These are phyloP conservation scores for Backusella parvicylindrica DNA, from an alignment of 192 early-diverging fungal genomes.

Conservation along the genomic window DNA sequence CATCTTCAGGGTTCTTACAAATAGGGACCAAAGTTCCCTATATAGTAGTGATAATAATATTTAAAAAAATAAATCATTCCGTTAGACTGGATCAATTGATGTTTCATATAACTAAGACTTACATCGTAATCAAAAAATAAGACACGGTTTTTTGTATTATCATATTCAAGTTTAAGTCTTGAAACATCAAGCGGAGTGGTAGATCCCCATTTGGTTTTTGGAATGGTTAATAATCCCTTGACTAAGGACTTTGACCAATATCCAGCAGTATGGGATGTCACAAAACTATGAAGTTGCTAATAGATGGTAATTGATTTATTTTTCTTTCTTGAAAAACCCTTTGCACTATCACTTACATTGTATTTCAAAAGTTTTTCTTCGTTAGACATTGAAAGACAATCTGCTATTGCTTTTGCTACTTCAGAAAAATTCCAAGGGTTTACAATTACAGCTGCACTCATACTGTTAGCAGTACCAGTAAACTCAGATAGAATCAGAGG, in stretches of 20 bases:
- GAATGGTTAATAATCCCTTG: constrained; percentile 55
- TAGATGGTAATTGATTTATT: not conserved
- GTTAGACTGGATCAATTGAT: not conserved
- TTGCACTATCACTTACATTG: constrained; percentile 37
- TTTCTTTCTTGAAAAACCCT: not conserved
- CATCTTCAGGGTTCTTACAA: constrained; percentile 81
- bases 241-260: constrained; percentile 87
- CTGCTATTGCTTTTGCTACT: constrained; percentile 75
- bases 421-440: constrained; percentile 87
- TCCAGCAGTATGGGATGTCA: constrained; percentile 77
- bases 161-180: constrained; percentile 64
- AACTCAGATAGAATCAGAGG: constrained; percentile 95
- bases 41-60: no score
- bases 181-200: constrained; percentile 38
- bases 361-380: constrained; percentile 66
- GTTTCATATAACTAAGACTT: constrained; percentile 12
- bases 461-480: constrained; percentile 86
- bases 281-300: constrained; percentile 66
- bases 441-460: constrained; percentile 78
- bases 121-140: constrained; percentile 96
- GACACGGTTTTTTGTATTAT: constrained; percentile 62
- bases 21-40: constrained; percentile 96
- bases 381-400: constrained; percentile 58
- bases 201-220: constrained; percentile 35
- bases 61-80: not conserved